phyloP scores from a whole-genome alignment of 164 flowering plant species.

The Aristolochia californica region DNA sequence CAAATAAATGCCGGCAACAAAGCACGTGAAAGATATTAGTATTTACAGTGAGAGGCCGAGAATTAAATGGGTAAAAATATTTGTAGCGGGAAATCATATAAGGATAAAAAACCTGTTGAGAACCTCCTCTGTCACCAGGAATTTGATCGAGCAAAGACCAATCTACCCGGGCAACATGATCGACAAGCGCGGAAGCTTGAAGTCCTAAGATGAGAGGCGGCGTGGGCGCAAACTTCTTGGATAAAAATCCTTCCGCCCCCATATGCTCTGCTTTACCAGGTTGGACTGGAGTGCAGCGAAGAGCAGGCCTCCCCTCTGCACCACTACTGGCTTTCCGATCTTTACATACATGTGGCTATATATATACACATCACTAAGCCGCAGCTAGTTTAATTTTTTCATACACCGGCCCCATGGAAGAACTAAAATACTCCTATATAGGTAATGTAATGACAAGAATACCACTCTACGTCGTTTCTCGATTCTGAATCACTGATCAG shows the following conservation, averaged over 20 bases:
- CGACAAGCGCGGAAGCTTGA: conserved; percentile 79
- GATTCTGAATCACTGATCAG: too few relatives aligned
- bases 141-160: conserved; percentile 62
- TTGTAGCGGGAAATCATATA: too few relatives aligned
- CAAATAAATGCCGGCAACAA: conserved; percentile 1
- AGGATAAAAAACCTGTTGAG: conserved; percentile 40
- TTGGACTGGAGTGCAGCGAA: not conserved
- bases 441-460: too few relatives aligned
- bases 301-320: not conserved
- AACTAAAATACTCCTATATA: not conserved
- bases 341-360: not conserved
- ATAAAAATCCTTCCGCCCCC: conserved; percentile 17
- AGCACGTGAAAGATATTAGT: too few relatives aligned
- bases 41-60: too few relatives aligned
- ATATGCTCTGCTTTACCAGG: conserved; percentile 1
- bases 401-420: not conserved
- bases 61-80: too few relatives aligned
- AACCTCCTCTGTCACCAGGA: conserved; percentile 89
- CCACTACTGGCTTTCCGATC: not conserved
- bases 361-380: not conserved
- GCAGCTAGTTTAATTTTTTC: too few relatives aligned
- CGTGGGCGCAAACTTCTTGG: conserved; percentile 14
- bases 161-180: conserved; percentile 82
- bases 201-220: conserved; percentile 68
- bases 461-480: too few relatives aligned